Base-by-base conservation (phyloP, 495 filamentous ascomycete genomes). In the Lophiotrema nucula region DNA sequence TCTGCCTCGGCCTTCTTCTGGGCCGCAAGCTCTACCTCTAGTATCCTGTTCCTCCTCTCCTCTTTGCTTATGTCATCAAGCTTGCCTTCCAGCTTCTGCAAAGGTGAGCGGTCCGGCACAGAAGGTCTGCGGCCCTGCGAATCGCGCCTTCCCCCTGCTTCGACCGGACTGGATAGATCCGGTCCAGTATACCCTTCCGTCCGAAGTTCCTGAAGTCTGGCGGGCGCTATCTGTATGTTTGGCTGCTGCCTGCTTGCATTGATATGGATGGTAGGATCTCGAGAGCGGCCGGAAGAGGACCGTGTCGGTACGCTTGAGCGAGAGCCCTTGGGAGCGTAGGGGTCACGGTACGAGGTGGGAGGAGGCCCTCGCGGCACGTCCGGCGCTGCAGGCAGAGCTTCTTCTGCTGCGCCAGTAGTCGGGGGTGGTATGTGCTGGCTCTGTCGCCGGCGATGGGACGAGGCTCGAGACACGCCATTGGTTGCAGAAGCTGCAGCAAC, bases 31-130 rank as follows among this genome's bases (percentile, higher is more conserved):
- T 96, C 91, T 1, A 88, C 87, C 67, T 91, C 85, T 71, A 90
- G 79, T n/a, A 87, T 81, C 44, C 87, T 81, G 2, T 88, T 88
- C 55, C 88, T 80, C 68, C 90, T 95, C 67, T 95, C 91, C 65
- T 95, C 90, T 70, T 95, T 96, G 69, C 85, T 95, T 64, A 96
- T 91, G 69, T 88, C 89, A 69, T 83, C 84, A 53, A 97, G 77
- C 48, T 89, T 90, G 35, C 87, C 82, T 73, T 97, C 93, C 49
- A 98, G 82, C 70, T 85, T 91, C 70, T 97, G 93, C 21, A 98
- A 75, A 27, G 93, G 93, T 45, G 92, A 96, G 47, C 88, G 83
- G 67, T 91, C 86, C 21, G 83, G 79, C 49, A 90, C 87, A 74
- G 83, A 88, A 38, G 77, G 75, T 37, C 65, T 53, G 1, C 58